These are phyloP conservation scores for Wallacemonas sp. DNA, from an alignment of 208 protist genomes.

Conservation along the genomic window DNA sequence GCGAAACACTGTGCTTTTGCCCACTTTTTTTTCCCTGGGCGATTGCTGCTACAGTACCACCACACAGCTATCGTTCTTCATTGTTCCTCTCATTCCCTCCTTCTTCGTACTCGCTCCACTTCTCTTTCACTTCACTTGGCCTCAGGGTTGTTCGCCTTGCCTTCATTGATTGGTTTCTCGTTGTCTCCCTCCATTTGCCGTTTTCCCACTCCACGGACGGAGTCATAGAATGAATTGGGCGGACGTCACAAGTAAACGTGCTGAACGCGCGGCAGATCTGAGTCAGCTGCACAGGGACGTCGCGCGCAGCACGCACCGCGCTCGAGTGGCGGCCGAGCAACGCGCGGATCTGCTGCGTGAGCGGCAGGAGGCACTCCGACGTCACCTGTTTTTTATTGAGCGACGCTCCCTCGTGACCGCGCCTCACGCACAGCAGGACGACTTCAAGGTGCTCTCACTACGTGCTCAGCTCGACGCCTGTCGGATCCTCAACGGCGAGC, in stretches of 20 bases:
- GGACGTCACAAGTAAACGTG: background rate
- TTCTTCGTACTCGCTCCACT: no score
- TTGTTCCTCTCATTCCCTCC: no score
- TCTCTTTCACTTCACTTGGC: no score
- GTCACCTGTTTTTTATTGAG: background rate
- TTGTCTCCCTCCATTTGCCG: no score
- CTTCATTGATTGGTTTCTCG: no score
- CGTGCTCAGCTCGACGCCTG: background rate
- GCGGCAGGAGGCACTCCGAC: background rate
- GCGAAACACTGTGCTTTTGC: no score
- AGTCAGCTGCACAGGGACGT: background rate
- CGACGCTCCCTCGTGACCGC: background rate
- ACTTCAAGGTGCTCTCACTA: background rate
- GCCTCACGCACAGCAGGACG: background rate
- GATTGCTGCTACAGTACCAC: no score
- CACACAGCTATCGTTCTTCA: no score
- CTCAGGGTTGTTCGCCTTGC: no score
- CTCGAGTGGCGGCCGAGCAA: background rate
- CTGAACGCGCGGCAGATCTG: background rate
- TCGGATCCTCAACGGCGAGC: background rate
- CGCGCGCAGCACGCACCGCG: background rate
- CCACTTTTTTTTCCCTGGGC: no score
- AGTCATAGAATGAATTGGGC: background rate
- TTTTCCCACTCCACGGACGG: no score
- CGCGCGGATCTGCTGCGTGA: background rate